Percentiles rank a stretch among this genome's conserved stretches.
phyloP scores from a whole-genome alignment of 148 eudicot species.

The Hydrangea macrophylla region DNA sequence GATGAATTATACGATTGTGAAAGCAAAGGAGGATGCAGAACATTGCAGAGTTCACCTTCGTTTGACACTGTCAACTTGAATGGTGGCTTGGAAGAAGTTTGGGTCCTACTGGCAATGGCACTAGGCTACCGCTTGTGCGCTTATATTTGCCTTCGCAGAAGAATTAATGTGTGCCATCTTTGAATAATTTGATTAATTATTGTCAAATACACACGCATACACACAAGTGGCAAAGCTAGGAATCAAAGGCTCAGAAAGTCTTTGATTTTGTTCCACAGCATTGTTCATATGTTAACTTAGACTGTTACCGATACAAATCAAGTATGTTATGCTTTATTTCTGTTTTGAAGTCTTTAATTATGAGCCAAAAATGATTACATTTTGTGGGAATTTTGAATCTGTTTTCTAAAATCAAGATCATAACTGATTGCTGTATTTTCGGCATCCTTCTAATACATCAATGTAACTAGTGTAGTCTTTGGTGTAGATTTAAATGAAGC shows the following conservation, averaged over 20 bases:
- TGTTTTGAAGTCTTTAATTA: background rate
- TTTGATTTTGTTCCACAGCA: too few relatives aligned
- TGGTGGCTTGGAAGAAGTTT: conserved; percentile 86
- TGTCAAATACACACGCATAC: too few relatives aligned
- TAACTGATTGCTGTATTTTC: too few relatives aligned
- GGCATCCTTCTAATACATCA: too few relatives aligned
- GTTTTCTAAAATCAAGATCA: too few relatives aligned
- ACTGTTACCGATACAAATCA: background rate
- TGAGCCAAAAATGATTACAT: too few relatives aligned
- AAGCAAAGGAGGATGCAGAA: conserved; percentile 70
- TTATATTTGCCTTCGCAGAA: conserved; percentile 65
- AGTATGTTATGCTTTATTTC: background rate
- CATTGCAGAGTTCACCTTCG: conserved; percentile 86
- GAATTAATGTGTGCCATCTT: conserved; percentile 53
- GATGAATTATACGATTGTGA: conserved; percentile 76
- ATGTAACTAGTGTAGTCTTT: too few relatives aligned
- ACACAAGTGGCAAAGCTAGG: too few relatives aligned
- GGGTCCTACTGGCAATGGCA: conserved; percentile 87
- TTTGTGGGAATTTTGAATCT: too few relatives aligned
- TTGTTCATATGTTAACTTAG: too few relatives aligned
- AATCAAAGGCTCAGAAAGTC: too few relatives aligned
- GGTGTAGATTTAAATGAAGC: too few relatives aligned
- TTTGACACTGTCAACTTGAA: conserved; percentile 73
- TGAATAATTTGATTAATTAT: conserved; percentile 19
- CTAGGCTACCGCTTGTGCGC: conserved; percentile 69